Evolutionary conservation across 805 yeast species (phyloP), one percentile per base, ranked within the genome.

Genomic region (Clavispora vitiphila): DNA sequence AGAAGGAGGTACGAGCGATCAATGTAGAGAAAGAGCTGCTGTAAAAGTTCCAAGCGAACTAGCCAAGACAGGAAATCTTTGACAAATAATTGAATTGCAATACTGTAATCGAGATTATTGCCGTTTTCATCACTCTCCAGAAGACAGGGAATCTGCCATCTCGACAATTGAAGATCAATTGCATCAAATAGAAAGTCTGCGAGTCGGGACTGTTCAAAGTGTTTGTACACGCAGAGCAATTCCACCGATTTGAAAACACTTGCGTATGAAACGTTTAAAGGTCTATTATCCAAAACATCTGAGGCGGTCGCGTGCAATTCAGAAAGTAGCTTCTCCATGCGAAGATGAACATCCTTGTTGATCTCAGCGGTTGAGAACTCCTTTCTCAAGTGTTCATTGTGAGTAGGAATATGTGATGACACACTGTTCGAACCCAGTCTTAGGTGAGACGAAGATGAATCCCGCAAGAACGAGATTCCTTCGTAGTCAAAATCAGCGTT

Each of bases 1-100:
- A 51, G 62, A 29, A 56, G 48, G 11, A 68, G 54, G 40, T 69
- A 69, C 15, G 57, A 50, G 29, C 65, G 46, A 50, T 69, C 74
- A 37, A 67, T 45, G 38, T 63, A 67, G 4, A 67, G 42, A 38
- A 65, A 69, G 18, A 67, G 40, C 45, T 61, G 62, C 34, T 56
- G 48, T 34, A 69, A 44, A 5, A 53, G 32, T 12, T 38, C 32
- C 22, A 68, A 41, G 37, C 54, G 57, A 1, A 30, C 19, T 27
- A 52, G 59, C 69, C 67, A 69, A 6, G 29, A 36, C 4, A 47
- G 38, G 30, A 46, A 60, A 4, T 49, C 38, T 2, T 30, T 37
- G 8, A 65, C 35, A 37, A 48, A 60, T 9, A 2, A 8, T 11
- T 11, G 24, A 11, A 19, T 26, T 8, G 5, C 30, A 26, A 9